Conservation (phyloP, 1,139 yeast genomes). For the Taiozyma sp. region DNA sequence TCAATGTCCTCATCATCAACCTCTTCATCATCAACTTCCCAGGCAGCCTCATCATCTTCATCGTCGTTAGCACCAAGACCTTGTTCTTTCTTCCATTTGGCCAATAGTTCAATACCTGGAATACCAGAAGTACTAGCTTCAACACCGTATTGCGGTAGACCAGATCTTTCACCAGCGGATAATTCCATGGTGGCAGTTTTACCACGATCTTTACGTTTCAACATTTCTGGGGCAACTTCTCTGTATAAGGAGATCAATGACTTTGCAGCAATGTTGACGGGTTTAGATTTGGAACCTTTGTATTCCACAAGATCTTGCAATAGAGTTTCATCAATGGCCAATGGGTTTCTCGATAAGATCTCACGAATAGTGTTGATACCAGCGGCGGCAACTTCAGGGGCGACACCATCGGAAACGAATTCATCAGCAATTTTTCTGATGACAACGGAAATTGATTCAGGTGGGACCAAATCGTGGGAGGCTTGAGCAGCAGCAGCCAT, state of each 20-base stretch:
- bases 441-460: slow-evolving; percentile 76
- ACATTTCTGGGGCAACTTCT: slow-evolving; percentile 96
- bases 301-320: slow-evolving; percentile 88
- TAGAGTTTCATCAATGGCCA: slow-evolving; percentile 83
- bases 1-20: slow-evolving; percentile 39
- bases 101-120: slow-evolving; percentile 87
- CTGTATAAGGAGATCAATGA: slow-evolving; percentile 83
- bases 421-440: slow-evolving; percentile 94
- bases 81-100: slow-evolving; percentile 80
- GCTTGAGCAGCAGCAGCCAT: slow-evolving; percentile 98
- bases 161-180: slow-evolving; percentile 46
- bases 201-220: slow-evolving; percentile 86
- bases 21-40: slow-evolving; percentile 47
- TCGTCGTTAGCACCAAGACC: slow-evolving; percentile 55
- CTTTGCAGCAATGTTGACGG: slow-evolving; percentile 93
- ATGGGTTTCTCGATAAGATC: slow-evolving; percentile 86
- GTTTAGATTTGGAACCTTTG: slow-evolving; percentile 88
- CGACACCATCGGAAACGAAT: slow-evolving; percentile 96
- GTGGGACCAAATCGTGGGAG: slow-evolving; percentile 94
- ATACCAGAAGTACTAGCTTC: slow-evolving; percentile 61
- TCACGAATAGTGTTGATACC: slow-evolving; percentile 95
- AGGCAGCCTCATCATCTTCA: slow-evolving; percentile 58
- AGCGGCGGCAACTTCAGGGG: slow-evolving; percentile 96
- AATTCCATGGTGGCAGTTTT: slow-evolving; percentile 81
- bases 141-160: slow-evolving; percentile 67